Evolutionary conservation across 371 early-diverging fungal species (phyloP), one percentile per base, ranked within the genome.

Genomic region (Syncephalis fuscata): DNA sequence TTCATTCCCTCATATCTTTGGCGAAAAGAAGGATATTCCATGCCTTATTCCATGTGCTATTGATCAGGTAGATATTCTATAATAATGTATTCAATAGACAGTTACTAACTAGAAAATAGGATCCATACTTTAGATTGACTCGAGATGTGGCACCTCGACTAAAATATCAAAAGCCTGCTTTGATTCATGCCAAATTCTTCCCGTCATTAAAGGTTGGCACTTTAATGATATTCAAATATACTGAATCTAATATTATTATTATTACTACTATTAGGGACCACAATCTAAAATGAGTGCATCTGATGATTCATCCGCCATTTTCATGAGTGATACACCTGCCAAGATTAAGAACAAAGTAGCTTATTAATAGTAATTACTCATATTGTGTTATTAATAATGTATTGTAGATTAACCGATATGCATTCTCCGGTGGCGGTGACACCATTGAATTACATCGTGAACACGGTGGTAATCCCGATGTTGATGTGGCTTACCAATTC

Each of bases 81-180:
- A 7, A n/a, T 32, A 9, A n/a, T 14, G 39, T 1, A 7, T 49
- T 8, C 22, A 37, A 16, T 39, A 2, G 11, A 44, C 16, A 15
- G 42, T 39, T 36, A 14, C 3, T 26, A 3, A 20, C 25, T 23
- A 15, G 3, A 47, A 20, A 3, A 15, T 44, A 58, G 73, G 99
- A 99, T 59, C 99, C 99, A 49, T 99, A 96, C 73, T 99, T 99
- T 79, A 85, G 99, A 41, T 66, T 99, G 50, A 97, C 98, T 0
- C 80, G 99, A 55, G 99, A 99, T 69, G 95, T 97, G 15, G 87
- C 98, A 17, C 74, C 74, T 50, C 78, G 73, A 52, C 74, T 99
- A 42, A 92, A 95, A 70, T 90, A 92, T 67, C 91, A 82, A 43
- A 99, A 99, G 67, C 99, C 99, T 2, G 66, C 87, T 9, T 67